Evolutionary conservation across 352 stramenopile genomes (phyloP).

Genomic region (Globisporangium recalcitrans): DNA sequence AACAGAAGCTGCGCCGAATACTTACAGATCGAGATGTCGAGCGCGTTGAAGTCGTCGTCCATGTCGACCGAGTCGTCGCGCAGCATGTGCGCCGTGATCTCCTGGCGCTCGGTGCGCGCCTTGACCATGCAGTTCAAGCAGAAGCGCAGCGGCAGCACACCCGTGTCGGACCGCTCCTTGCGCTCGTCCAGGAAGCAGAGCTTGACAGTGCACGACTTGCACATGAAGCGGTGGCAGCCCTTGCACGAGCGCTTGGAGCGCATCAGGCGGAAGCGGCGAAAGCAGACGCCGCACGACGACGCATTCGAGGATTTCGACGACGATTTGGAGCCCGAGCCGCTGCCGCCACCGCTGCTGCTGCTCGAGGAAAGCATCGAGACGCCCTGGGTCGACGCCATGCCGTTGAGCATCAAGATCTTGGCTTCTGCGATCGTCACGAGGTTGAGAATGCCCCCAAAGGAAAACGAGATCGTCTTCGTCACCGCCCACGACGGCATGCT

Average conservation of each 20-base stretch:
- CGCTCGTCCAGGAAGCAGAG: conserved; percentile 31
- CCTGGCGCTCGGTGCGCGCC: conserved; percentile 20
- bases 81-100: conserved; percentile 12
- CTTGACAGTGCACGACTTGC: conserved; percentile 30
- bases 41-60: conserved; percentile 11
- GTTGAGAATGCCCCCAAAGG: conserved; percentile 30
- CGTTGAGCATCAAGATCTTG: conserved; percentile 24
- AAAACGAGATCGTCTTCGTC: conserved; percentile 37
- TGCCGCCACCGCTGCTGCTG: conserved; percentile 7
- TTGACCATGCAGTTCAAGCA: conserved; percentile 30
- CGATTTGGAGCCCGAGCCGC: conserved; percentile 1
- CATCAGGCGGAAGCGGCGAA: conserved; percentile 32
- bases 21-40: conserved; percentile 18
- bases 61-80: conserved; percentile 11
- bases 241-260: conserved; percentile 30
- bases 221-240: conserved; percentile 23
- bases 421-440: conserved; percentile 30
- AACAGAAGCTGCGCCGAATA: neutral
- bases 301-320: conserved; percentile 9
- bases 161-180: conserved; percentile 28
- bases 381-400: conserved; percentile 16
- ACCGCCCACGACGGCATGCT: conserved; percentile 30
- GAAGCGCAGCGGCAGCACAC: conserved; percentile 26
- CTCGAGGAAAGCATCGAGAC: neutral
- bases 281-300: conserved; percentile 30